These are phyloP conservation scores for Zasmidium angulare DNA, from an alignment of 2,329 filamentous ascomycete species.

Conservation along the genomic window DNA sequence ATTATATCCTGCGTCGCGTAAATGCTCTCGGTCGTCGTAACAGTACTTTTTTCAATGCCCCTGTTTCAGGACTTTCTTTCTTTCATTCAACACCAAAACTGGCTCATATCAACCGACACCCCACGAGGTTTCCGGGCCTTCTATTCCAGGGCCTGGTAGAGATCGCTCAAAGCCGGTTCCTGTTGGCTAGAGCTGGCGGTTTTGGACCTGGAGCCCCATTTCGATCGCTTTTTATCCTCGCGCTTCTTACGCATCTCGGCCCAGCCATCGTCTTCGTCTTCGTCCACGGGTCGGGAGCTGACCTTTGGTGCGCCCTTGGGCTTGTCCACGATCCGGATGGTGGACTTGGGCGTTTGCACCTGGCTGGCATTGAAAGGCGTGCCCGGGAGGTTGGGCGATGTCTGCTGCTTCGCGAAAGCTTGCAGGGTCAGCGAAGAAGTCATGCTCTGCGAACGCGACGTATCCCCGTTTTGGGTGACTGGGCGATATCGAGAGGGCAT, in stretches of 20 bases:
- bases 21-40: background rate
- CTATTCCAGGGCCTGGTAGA: slow-evolving; percentile 32
- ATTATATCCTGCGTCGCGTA: slow-evolving; percentile 8
- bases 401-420: slow-evolving; percentile 28
- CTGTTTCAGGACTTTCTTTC: background rate
- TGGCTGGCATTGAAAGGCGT: slow-evolving; percentile 20
- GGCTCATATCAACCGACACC: slow-evolving; percentile 1
- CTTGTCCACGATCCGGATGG: slow-evolving; percentile 39
- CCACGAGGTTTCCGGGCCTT: slow-evolving; percentile 6
- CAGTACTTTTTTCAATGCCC: background rate
- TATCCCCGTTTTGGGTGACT: slow-evolving; percentile 54
- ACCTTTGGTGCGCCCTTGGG: slow-evolving; percentile 35
- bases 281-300: slow-evolving; percentile 17
- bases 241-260: slow-evolving; percentile 33
- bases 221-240: slow-evolving; percentile 34
- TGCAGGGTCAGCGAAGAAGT: slow-evolving; percentile 33
- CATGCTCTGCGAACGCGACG: slow-evolving; percentile 42
- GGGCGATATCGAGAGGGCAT: slow-evolving; percentile 87
- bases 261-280: slow-evolving; percentile 30
- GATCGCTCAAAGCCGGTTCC: slow-evolving; percentile 27
- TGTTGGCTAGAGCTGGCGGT: slow-evolving; percentile 8
- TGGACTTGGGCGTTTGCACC: slow-evolving; percentile 27
- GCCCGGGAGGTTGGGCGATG: slow-evolving; percentile 19
- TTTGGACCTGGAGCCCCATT: slow-evolving; percentile 29
- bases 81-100: slow-evolving; percentile 3